A percentile compares a stretch with the other conserved stretches of the same genome.
Evolutionary conservation across 495 filamentous ascomycete genomes (phyloP).

Genomic region (Trichoderma orchidacearum): DNA sequence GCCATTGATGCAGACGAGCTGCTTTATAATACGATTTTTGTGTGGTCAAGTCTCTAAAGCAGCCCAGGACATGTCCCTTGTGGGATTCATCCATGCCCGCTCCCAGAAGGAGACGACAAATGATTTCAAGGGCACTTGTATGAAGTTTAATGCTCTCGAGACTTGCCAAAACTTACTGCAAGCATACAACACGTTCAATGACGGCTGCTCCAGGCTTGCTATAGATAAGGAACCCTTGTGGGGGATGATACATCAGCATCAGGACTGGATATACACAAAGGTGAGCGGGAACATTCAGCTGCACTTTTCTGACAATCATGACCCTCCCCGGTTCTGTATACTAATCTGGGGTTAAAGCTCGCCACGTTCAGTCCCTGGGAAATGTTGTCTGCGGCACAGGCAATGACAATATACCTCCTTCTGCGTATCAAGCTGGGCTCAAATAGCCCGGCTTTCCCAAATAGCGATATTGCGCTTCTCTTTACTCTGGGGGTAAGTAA

Average conservation of each 20-base stretch:
- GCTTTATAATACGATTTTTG: neutral
- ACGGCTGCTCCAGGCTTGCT: neutral
- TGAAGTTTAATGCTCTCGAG: neutral
- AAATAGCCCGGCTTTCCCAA: neutral
- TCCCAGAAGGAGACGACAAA: neutral
- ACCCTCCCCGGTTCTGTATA: too few species aligned
- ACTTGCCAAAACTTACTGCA: neutral
- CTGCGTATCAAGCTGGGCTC: neutral
- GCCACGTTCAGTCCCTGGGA: neutral
- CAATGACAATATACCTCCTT: neutral
- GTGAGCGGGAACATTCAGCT: neutral
- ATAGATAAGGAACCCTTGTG: neutral
- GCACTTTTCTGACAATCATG: neutral
- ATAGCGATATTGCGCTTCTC: neutral
- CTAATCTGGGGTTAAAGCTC: neutral
- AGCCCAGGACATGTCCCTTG: neutral
- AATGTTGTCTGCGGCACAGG: neutral
- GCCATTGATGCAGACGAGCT: neutral
- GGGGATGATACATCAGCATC: neutral
- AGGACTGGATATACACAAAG: neutral
- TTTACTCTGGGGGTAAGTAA: neutral
- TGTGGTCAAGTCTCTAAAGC: neutral
- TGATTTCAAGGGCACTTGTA: neutral
- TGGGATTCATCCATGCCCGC: neutral
- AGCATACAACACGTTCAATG: neutral